phyloP scores from a whole-genome alignment of 2,329 filamentous ascomycete genomes.

The Penicillium brasilianum region DNA sequence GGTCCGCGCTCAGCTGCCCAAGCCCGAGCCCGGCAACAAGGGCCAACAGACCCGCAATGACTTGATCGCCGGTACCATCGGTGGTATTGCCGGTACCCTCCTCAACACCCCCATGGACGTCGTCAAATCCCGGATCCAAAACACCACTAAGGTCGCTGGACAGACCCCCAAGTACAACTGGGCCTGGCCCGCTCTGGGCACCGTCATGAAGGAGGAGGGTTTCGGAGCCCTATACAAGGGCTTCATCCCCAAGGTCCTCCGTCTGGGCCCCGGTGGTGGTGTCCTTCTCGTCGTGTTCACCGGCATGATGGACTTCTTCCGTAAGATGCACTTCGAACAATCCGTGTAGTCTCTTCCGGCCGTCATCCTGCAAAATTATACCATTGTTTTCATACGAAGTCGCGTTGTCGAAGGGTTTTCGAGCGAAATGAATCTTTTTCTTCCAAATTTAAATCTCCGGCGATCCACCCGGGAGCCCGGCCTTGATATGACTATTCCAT shows the following conservation, averaged over 20 bases:
- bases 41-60: constrained; percentile 82
- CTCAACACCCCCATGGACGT: constrained; percentile 97
- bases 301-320: constrained; percentile 77
- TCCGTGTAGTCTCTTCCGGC: background rate
- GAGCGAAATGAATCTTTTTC: constrained; percentile 2
- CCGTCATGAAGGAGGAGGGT: constrained; percentile 91
- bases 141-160: constrained; percentile 82
- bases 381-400: constrained; percentile 6
- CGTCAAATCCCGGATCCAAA: constrained; percentile 98
- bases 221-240: constrained; percentile 95
- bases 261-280: constrained; percentile 72
- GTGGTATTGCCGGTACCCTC: constrained; percentile 88
- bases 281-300: constrained; percentile 59
- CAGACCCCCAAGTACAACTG: constrained; percentile 95
- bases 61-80: constrained; percentile 80
- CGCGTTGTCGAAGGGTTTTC: background rate
- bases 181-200: constrained; percentile 86
- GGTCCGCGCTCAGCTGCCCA: constrained; percentile 81
- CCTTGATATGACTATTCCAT: background rate
- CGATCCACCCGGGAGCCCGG: background rate
- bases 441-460: background rate
- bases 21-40: constrained; percentile 73
- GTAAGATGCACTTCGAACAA: constrained; percentile 62
- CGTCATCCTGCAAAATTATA: constrained; percentile 8
- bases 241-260: constrained; percentile 91